phyloP scores from a whole-genome alignment of 805 yeast genomes.

The Saturnispora diversa region DNA sequence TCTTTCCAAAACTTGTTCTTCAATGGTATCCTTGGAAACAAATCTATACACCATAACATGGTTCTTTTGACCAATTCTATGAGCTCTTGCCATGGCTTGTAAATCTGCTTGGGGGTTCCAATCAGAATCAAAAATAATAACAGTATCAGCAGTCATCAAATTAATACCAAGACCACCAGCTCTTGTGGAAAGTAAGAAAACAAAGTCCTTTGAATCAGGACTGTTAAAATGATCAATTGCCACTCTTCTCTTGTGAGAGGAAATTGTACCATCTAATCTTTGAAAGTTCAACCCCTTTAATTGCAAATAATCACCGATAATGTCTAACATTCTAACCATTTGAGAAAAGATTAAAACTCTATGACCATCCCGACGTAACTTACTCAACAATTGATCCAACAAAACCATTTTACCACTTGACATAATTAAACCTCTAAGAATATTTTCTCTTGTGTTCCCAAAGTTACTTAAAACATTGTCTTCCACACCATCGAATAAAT shows the following conservation, averaged over 20 bases:
- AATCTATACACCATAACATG: constrained; percentile 96
- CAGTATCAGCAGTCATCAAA: constrained; percentile 98
- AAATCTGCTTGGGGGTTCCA: constrained; percentile 99
- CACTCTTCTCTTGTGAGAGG: constrained; percentile 86
- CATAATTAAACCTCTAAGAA: constrained; percentile 88
- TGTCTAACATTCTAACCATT: constrained; percentile 95
- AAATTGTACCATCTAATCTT: constrained; percentile 92
- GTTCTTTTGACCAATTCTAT: constrained; percentile 97
- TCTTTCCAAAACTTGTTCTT: constrained; percentile 92
- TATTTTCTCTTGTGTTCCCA: constrained; percentile 64
- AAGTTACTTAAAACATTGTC: constrained; percentile 64
- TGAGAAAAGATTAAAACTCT: constrained; percentile 92
- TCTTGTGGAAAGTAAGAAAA: constrained; percentile 82
- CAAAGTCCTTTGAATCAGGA: constrained; percentile 86
- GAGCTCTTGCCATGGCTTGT: constrained; percentile 99
- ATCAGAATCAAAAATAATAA: constrained; percentile 93
- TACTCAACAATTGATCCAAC: constrained; percentile 76
- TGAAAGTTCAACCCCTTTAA: constrained; percentile 86
- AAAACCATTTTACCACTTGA: constrained; percentile 97
- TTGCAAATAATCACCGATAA: constrained; percentile 83
- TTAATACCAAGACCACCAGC: constrained; percentile 99
- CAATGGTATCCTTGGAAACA: constrained; percentile 97
- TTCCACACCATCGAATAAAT: constrained; percentile 89
- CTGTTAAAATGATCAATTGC: constrained; percentile 96
- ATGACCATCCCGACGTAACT: constrained; percentile 89